Base-by-base conservation (phyloP, 805 yeast genomes). In the Kodamaea sagamina region DNA sequence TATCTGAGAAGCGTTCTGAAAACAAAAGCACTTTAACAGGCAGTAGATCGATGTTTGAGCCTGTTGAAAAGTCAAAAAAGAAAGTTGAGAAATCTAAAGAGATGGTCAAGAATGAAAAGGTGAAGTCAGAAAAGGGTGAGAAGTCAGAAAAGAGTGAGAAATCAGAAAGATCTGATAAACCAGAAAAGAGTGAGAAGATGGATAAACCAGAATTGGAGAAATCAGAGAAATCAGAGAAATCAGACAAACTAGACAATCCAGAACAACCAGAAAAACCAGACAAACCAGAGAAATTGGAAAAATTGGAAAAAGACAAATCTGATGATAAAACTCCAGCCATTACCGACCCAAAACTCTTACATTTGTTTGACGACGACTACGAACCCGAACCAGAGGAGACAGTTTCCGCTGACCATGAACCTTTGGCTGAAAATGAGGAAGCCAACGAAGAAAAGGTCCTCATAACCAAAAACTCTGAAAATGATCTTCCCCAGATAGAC, bases 121-220 rank as follows among this genome's bases (percentile, higher is more conserved):
- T 16, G 13, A 17, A 17, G 13, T 15, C 9, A 15, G 38, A 15
- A 11, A 19, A 12, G 34, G 16, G 55, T 27, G 61, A 58, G 13
- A 54, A 53, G 50, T 52, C 53, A 51, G 51, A 54, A 7, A 52
- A 55, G 54, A 58, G 55, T 42, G 62, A 57, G 2, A 57, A 58
- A 50, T 57, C 55, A 44, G 61, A 61, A 4, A 53, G 54, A 52
- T 53, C 51, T 42, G 62, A 61, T 6, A 59, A 61, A 56, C 59
- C 57, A 45, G 52, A 49, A 7, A n/a, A n/a, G n/a, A n/a, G n/a
- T n/a, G n/a, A n/a, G n/a, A 47, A 47, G 36, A 49, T 48, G 3
- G 39, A 49, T 24, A 36, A 43, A 35, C 25, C 43, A 13, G 47
- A 51, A 27, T n/a, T n/a, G n/a, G n/a, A n/a, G n/a, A n/a, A n/a